Evolutionary conservation across 2,329 filamentous ascomycete species (phyloP), one percentile per base, ranked within the genome.

Genomic region (Pseudogymnoascus sp.): DNA sequence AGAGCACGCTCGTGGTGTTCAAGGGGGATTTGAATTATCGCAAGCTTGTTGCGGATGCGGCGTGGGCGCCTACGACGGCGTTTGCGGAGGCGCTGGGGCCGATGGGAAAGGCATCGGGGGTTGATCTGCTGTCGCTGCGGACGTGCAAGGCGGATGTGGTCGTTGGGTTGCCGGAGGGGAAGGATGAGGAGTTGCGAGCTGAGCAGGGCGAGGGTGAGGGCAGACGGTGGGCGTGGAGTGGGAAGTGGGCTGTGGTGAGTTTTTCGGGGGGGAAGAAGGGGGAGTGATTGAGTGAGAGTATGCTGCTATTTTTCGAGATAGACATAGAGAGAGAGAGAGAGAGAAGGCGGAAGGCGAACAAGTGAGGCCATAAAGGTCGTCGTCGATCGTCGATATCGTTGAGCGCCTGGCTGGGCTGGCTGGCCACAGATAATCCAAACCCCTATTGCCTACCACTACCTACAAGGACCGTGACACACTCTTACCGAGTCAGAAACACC

Each of bases 131-230:
- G 28, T 90, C 95, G 0, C 82, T 99, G 66, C 85, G 95, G 63
- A 99, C 95, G 0, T 97, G 93, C 81, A 99, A 99, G 78, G 93
- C 93, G 0, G 95, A 99, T 73, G 91, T 96, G 6, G 91, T 97
- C 0, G 95, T 97, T 25, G 93, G 92, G 0, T 80, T 99, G n/a
- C 82, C 87, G 12, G 75, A 85, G 7, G 93, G 93, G 5, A 84
- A 88, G 73, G 95, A 99, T 72, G 92, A 97, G 77, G 85, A 87
- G 73, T 79, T 97, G 62, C 86, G 82, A 68, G 79, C 82, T 7
- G 82, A 78, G 62, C 86, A 90, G 61, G 89, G 87, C 14, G 87
- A 91, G 65, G 63, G 69, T 59, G 72, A 71, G 25, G 82, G 85
- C 23, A 82, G 95, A 63, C 89, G 90, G 75, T 97, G 93, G 93